Conservation (phyloP, 1,284 basidiomycete species). For the Crucibulum parvulum region DNA sequence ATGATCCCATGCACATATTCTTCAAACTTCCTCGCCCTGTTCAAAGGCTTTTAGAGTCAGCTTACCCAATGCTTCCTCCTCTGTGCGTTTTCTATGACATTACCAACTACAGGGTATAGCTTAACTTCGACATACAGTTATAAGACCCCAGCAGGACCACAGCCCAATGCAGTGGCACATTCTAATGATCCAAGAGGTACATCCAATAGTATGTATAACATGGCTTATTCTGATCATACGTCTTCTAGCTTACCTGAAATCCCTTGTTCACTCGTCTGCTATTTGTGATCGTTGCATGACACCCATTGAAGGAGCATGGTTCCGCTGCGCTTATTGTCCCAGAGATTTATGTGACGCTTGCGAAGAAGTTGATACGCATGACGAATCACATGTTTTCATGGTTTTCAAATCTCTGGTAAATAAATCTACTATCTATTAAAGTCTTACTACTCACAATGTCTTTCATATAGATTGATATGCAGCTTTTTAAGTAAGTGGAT, state of each 20-base stretch:
- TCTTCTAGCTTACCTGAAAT: conserved; percentile 68
- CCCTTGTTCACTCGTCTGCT: conserved; percentile 70
- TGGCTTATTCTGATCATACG: neutral
- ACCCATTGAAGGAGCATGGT: conserved; percentile 83
- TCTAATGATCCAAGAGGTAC: conserved; percentile 66
- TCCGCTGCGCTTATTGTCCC: conserved; percentile 86
- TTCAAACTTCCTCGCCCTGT: conserved; percentile 86
- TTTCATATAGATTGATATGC: conserved; percentile 60
- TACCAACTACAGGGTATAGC: neutral
- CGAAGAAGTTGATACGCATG: conserved; percentile 80
- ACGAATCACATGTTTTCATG: conserved; percentile 82
- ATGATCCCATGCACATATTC: conserved; percentile 87
- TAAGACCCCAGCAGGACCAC: conserved; percentile 69
- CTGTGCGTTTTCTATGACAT: conserved; percentile 51
- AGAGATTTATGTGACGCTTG: conserved; percentile 85
- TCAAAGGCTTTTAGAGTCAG: conserved; percentile 68
- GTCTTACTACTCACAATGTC: neutral
- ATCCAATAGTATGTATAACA: neutral
- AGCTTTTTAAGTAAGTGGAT: conserved; percentile 55
- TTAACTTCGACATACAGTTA: conserved; percentile 52
- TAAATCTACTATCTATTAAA: conserved; percentile 2
- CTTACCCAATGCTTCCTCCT: conserved; percentile 68
- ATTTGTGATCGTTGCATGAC: conserved; percentile 82
- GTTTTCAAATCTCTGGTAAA: conserved; percentile 84
- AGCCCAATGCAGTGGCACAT: conserved; percentile 41